Conservation (phyloP, 495 filamentous ascomycete genomes). For the Tuber microsphaerosporum region DNA sequence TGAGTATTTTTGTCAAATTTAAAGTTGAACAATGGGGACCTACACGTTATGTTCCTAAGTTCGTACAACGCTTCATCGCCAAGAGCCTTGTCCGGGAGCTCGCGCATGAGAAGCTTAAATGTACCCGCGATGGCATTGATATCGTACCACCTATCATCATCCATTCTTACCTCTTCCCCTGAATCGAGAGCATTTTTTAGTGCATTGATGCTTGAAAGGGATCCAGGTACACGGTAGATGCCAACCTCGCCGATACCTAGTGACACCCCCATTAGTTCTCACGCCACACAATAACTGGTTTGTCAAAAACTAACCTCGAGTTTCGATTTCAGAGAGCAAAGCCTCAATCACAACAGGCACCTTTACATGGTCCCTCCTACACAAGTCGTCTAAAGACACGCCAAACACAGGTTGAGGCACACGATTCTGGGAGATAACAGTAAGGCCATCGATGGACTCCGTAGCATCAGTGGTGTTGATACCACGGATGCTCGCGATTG, state of each 20-base stretch:
- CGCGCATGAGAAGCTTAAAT: conserved; percentile 43
- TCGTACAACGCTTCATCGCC: conserved; percentile 33
- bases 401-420: conserved; percentile 41
- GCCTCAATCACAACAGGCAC: conserved; percentile 41
- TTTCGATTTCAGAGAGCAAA: conserved; percentile 41
- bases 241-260: conserved; percentile 40
- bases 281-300: neutral
- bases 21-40: neutral
- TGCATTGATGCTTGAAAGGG: conserved; percentile 41
- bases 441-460: conserved; percentile 41
- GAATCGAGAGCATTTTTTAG: conserved; percentile 40
- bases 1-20: conserved; percentile 18
- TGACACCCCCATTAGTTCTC: conserved; percentile 13
- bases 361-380: conserved; percentile 41
- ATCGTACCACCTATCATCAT: conserved; percentile 43
- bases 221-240: conserved; percentile 43
- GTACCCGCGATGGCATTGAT: conserved; percentile 42
- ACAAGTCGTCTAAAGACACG: conserved; percentile 40
- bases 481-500: conserved; percentile 37
- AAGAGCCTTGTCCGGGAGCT: conserved; percentile 39
- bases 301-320: conserved; percentile 30
- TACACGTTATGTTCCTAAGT: conserved; percentile 39
- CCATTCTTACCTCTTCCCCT: conserved; percentile 41
- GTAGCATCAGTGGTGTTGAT: conserved; percentile 34
- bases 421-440: conserved; percentile 36